A percentile compares a stretch with the other conserved stretches of the same genome.
These are phyloP conservation scores for Linanthus parryae DNA, from an alignment of 148 eudicot species.

Conservation along the genomic window DNA sequence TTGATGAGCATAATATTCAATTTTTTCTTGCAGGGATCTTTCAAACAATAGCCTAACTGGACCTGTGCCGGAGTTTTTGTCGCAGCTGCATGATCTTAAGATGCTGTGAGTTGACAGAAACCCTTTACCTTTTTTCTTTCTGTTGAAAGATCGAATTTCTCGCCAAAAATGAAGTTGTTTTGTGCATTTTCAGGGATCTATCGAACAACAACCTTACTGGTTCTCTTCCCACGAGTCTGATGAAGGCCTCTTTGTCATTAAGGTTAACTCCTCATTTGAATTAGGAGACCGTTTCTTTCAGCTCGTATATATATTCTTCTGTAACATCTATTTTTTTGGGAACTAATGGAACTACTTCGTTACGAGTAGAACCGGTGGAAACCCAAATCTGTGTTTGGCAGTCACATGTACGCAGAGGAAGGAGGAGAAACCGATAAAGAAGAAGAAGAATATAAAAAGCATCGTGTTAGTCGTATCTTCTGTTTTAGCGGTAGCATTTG, in stretches of 20 bases:
- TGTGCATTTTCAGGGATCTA: conserved; percentile 3
- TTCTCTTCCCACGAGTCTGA: conserved; percentile 4
- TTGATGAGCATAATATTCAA: no score
- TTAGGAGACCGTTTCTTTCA: neutral
- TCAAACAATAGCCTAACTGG: no score
- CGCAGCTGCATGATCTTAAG: neutral
- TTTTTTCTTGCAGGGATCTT: neutral
- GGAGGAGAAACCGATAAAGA: conserved; percentile 12
- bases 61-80: conserved; percentile 3
- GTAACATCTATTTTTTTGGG: no score
- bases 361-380: neutral
- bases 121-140: neutral
- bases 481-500: conserved; percentile 10
- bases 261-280: neutral
- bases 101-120: neutral
- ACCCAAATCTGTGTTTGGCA: neutral
- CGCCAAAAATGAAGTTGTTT: neutral
- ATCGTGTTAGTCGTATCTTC: conserved; percentile 15
- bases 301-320: neutral
- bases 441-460: neutral
- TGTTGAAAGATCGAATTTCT: neutral
- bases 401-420: neutral
- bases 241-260: neutral
- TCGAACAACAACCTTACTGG: no score
- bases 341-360: neutral